Evolutionary conservation across 1,284 basidiomycete genomes (phyloP), one percentile per base, ranked within the genome.

Genomic region (Heliocybe sulcata): DNA sequence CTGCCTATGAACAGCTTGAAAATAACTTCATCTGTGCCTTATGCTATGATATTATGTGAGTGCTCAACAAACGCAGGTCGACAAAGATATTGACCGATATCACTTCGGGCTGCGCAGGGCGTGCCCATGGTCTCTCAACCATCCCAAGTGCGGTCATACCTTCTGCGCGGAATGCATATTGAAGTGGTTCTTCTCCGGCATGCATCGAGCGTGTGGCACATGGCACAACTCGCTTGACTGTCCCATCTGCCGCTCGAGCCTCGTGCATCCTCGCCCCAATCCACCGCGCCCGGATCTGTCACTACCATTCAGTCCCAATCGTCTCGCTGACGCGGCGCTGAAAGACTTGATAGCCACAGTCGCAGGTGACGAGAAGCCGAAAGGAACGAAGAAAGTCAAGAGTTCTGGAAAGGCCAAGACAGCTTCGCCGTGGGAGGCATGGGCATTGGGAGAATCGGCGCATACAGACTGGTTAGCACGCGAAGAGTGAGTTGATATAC

Each of bases 181-280:
- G 22, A 80, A 80, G 62, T 84, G 82, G 80, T 80, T 80, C 67
- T 86, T 86, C 69, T 80, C 82, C 56, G 76, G 77, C 50, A 67
- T 85, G 35, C 82, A 84, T 65, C 69, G 69, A 52, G 71, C 70
- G 1, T 86, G 85, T 60, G 82, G 82, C 33, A 68, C 71, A 33
- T 87, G 84, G 83, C 83, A 86, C 58, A 77, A 83, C 60, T 66
- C 73, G 6, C 80, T 85, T 38, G 78, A 81, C 59, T 87, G 83
- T 65, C 85, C 84, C 20, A 74, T 86, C 55, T 86, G 84, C 65
- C 81, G 82, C 60, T 74, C 73, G 53, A 58, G 72, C 42, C 68
- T 85, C 53, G 73, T 77, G 55, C 69, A 72, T 52, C 79, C 79
- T 1, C 76, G 77, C 26, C 76, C 81, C 59, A 67, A 64, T 49